phyloP scores from a whole-genome alignment of 495 filamentous ascomycete genomes.

The Filosporella fistucella region DNA sequence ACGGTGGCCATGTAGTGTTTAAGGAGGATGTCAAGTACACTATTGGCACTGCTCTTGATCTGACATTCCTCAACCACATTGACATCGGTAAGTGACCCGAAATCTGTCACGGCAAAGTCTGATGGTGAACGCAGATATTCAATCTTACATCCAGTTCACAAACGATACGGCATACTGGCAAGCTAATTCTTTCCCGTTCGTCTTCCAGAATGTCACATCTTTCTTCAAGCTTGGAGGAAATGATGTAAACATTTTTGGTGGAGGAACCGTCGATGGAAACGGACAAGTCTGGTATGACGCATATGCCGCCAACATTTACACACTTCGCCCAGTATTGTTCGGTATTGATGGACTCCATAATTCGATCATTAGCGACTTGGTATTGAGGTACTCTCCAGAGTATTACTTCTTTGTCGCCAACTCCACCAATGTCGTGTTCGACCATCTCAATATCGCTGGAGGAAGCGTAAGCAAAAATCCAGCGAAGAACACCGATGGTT shows the following conservation, averaged over 20 bases:
- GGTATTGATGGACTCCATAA: slow-evolving; percentile 59
- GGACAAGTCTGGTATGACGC: slow-evolving; percentile 70
- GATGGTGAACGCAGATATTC: slow-evolving; percentile 33
- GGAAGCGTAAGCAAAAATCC: slow-evolving; percentile 43
- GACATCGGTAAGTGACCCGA: slow-evolving; percentile 39
- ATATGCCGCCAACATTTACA: slow-evolving; percentile 47
- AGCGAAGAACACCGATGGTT: slow-evolving; percentile 67
- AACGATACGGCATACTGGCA: slow-evolving; percentile 68
- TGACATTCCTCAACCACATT: slow-evolving; percentile 59
- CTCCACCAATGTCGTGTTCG: slow-evolving; percentile 59
- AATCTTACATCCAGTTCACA: slow-evolving; percentile 53
- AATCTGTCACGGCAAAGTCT: background rate
- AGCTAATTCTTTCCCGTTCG: slow-evolving; percentile 51
- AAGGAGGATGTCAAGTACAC: slow-evolving; percentile 47
- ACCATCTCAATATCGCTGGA: slow-evolving; percentile 59
- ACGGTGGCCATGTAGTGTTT: slow-evolving; percentile 64
- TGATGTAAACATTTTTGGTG: slow-evolving; percentile 65
- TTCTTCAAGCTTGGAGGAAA: slow-evolving; percentile 68
- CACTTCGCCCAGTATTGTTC: slow-evolving; percentile 56
- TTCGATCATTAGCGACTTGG: slow-evolving; percentile 55
- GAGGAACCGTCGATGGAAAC: slow-evolving; percentile 59
- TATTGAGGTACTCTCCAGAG: slow-evolving; percentile 59
- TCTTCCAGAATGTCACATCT: slow-evolving; percentile 61
- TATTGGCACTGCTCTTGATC: slow-evolving; percentile 60
- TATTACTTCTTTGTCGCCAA: slow-evolving; percentile 69